Percentiles rank a stretch among this genome's conserved stretches.
phyloP scores from a whole-genome alignment of 768 basidiomycete species.

The Tricholoma terreum region DNA sequence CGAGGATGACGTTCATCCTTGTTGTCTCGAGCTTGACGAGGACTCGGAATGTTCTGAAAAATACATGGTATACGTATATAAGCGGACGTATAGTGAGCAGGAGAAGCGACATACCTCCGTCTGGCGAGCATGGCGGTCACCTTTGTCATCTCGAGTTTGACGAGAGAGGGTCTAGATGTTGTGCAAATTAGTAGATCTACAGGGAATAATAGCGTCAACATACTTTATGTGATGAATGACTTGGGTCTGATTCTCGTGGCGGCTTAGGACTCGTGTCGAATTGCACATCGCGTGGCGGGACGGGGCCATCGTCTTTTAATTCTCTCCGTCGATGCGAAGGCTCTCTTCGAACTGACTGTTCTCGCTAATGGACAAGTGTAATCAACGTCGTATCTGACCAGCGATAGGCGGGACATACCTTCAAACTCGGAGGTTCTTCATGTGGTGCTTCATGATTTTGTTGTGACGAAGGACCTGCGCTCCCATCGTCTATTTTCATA shows the following conservation, averaged over 20 bases:
- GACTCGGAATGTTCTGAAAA: no score
- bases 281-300: slow-evolving; percentile 3
- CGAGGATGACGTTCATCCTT: no score
- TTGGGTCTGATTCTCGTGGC: neutral
- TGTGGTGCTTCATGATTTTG: neutral
- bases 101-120: slow-evolving; percentile 1
- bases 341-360: slow-evolving; percentile 3
- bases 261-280: neutral
- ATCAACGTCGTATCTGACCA: neutral
- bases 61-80: no score
- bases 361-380: neutral
- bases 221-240: slow-evolving; percentile 12
- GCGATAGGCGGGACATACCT: slow-evolving; percentile 1
- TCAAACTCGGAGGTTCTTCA: slow-evolving; percentile 1
- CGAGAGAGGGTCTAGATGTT: slow-evolving; percentile 6
- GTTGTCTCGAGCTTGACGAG: no score
- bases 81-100: no score
- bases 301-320: slow-evolving; percentile 12
- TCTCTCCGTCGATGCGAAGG: slow-evolving; percentile 11
- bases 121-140: slow-evolving; percentile 7
- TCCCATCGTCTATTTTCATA: neutral
- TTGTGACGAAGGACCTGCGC: slow-evolving; percentile 3
- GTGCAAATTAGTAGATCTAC: neutral
- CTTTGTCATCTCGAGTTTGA: slow-evolving; percentile 6
- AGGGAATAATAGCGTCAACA: neutral